Evolutionary conservation across 306 rosid genomes (phyloP), one percentile per base, ranked within the genome.

Genomic region (Castanea mollissima): DNA sequence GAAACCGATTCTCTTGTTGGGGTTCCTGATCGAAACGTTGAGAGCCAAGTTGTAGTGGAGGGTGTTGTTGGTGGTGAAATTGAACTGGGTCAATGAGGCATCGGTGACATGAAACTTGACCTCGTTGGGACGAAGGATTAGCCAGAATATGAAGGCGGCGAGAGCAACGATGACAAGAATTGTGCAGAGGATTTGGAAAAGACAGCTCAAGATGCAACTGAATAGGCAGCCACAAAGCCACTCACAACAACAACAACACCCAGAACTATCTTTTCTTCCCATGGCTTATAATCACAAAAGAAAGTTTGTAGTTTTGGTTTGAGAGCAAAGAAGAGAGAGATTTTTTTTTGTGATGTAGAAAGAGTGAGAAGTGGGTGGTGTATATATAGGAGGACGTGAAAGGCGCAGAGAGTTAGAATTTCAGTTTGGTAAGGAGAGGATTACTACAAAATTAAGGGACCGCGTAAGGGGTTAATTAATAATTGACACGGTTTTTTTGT

Each of bases 11-110:
- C 86, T 32, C 0, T 59, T 77, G 90, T 85, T 89, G 41, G 93
- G 83, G 85, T 88, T 89, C 1, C 98, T 90, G 72, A 85, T 25
- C 34, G 90, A 62, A 71, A 91, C n/a, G 80, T 91, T 86, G 74
- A 89, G 84, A 0, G 82, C 84, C 4, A 91, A 87, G 55, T 87
- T 55, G 81, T 82, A 89, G 25, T 73, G 14, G 20, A 92, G 90
- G 18, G 74, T 75, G 81, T 75, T 46, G 78, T 70, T 68, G 54
- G 78, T 64, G 32, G 55, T 38, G 85, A 64, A 57, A 62, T 74
- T 63, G 90, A 91, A 91, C 23, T 75, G 83, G 9, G 91, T 77
- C 69, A 93, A 91, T 1, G 87, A 0, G 15, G 92, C 94, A 1
- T 89, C 82, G 46, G 82, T 84, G 55, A 88, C 87, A 58, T 80